These are phyloP conservation scores for Suhomyces anneliseae DNA, from an alignment of 1,139 yeast species.

Conservation along the genomic window DNA sequence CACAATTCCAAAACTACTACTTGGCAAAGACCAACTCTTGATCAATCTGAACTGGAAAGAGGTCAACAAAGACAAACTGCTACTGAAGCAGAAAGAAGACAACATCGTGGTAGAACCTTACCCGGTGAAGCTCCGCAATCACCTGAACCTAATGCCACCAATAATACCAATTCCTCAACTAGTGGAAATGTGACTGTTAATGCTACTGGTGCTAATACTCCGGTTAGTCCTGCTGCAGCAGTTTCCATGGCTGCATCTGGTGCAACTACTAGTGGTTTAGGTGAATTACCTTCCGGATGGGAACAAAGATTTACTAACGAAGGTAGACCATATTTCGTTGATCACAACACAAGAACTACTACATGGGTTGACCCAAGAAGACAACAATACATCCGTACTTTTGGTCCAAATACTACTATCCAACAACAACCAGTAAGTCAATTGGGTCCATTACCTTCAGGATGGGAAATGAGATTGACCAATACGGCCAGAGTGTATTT, in stretches of 20 bases:
- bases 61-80: conserved; percentile 58
- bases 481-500: conserved; percentile 97
- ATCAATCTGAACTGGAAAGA: conserved; percentile 66
- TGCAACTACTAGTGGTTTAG: conserved; percentile 92
- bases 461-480: conserved; percentile 99
- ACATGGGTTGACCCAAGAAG: conserved; percentile 99
- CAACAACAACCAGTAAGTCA: conserved; percentile 99
- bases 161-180: conserved; percentile 18
- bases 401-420: conserved; percentile 84
- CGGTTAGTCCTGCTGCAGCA: conserved; percentile 68
- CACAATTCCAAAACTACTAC: conserved; percentile 97
- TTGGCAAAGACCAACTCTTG: conserved; percentile 92
- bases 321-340: conserved; percentile 97
- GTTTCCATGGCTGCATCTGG: conserved; percentile 84
- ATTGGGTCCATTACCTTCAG: conserved; percentile 95
- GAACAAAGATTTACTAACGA: conserved; percentile 98
- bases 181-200: conserved; percentile 48
- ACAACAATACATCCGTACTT: conserved; percentile 95
- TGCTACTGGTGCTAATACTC: conserved; percentile 46
- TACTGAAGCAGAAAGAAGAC: conserved; percentile 86
- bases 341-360: conserved; percentile 96
- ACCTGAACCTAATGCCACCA: conserved; percentile 20
- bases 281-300: conserved; percentile 98
- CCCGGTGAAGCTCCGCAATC: conserved; percentile 67
- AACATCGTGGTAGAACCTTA: conserved; percentile 85